Evolutionary conservation across 1,284 basidiomycete species (phyloP).

Genomic region (Boletus smithii): DNA sequence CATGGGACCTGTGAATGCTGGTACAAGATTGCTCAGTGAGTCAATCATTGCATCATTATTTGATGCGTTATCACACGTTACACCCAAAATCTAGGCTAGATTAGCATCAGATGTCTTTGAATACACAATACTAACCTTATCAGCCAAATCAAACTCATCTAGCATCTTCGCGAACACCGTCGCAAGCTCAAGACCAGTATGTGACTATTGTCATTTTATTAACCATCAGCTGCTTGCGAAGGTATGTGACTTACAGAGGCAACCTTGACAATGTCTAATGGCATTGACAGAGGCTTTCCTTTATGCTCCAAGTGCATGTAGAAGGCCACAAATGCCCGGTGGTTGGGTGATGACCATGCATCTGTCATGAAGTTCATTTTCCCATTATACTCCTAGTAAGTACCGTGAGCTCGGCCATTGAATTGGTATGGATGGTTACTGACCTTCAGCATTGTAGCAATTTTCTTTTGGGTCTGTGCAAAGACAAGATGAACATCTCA

Average conservation of each 20-base stretch:
- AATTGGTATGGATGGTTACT: no score
- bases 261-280: not conserved
- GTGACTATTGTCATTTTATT: no score
- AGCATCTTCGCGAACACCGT: not conserved
- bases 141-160: not conserved
- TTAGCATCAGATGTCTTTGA: no score
- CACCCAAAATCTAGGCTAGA: no score
- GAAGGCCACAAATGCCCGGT: not conserved
- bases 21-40: not conserved
- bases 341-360: not conserved
- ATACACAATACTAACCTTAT: no score
- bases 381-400: not conserved
- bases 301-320: not conserved
- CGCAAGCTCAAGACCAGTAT: not conserved
- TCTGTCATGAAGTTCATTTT: not conserved
- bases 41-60: not conserved
- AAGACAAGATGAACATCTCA: not conserved
- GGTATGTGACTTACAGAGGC: no score
- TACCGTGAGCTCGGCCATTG: no score
- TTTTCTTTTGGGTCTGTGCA: not conserved
- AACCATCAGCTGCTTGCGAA: no score
- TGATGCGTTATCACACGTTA: not conserved
- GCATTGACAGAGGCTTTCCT: not conserved
- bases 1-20: not conserved
- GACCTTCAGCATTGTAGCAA: not conserved